Conservation (phyloP, 139 green algal species). For the Picochlorum sp. region DNA sequence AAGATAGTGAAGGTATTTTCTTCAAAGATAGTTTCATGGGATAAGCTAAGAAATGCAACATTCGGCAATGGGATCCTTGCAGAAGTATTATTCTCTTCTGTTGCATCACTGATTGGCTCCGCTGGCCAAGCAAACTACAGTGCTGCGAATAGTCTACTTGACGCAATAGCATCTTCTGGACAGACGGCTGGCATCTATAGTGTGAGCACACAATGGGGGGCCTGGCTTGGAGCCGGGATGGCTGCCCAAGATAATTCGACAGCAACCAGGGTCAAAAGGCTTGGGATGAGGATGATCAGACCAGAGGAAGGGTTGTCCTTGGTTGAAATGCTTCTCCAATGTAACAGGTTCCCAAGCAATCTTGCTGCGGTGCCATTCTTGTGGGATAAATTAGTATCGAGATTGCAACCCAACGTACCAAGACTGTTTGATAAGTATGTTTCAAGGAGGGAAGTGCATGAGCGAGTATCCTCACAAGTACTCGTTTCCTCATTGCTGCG, state of each 20-base stretch:
- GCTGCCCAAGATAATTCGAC: conserved; percentile 35
- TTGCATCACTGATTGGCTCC: conserved; percentile 42
- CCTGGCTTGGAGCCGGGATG: conserved; percentile 46
- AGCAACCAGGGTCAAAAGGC: conserved; percentile 48
- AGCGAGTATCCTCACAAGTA: neutral
- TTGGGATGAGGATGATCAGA: conserved; percentile 51
- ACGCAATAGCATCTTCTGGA: conserved; percentile 13
- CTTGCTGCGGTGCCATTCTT: conserved; percentile 27
- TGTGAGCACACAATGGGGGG: conserved; percentile 40
- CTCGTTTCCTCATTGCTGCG: neutral
- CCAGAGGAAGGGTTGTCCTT: conserved; percentile 43
- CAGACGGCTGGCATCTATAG: conserved; percentile 3
- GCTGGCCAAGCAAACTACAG: conserved; percentile 45
- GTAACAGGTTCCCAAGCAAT: neutral
- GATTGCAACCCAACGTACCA: conserved; percentile 12
- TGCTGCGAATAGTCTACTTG: conserved; percentile 42
- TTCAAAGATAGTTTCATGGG: neutral
- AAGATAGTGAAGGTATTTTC: neutral
- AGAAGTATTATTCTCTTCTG: conserved; percentile 45
- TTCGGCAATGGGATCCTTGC: neutral
- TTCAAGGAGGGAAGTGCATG: neutral
- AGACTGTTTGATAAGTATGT: conserved; percentile 12
- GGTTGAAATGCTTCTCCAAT: conserved; percentile 20
- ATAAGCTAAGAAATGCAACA: neutral
- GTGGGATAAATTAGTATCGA: conserved; percentile 17